Evolutionary conservation across 371 early-diverging fungal species (phyloP).

Genomic region (Cladochytrium tenue): DNA sequence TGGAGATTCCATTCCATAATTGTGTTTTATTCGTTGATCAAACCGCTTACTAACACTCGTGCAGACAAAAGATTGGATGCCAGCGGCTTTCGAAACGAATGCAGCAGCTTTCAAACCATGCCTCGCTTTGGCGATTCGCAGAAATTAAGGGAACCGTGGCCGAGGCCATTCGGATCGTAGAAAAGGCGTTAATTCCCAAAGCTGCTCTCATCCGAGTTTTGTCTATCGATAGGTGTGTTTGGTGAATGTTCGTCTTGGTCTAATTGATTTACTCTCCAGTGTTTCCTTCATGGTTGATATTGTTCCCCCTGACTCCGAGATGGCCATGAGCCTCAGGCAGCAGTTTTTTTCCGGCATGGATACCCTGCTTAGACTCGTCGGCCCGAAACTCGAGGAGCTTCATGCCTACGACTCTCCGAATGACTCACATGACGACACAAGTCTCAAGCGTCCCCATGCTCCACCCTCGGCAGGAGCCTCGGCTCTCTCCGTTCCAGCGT

Average conservation of each 20-base stretch:
- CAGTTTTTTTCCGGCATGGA: slow-evolving; percentile 12
- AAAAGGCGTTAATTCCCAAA: slow-evolving; percentile 7
- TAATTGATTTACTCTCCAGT: neutral
- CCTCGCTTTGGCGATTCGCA: slow-evolving; percentile 5
- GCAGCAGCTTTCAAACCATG: slow-evolving; percentile 10
- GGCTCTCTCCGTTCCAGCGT: neutral
- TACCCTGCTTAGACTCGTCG: slow-evolving; percentile 6
- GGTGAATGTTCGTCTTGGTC: neutral
- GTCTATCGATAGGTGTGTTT: slow-evolving; percentile 9
- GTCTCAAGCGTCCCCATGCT: neutral
- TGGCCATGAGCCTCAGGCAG: neutral
- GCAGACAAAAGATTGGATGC: slow-evolving; percentile 2
- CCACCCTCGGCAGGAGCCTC: slow-evolving; percentile 2
- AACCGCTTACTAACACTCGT: slow-evolving; percentile 1
- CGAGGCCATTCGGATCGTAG: neutral
- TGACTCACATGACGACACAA: neutral
- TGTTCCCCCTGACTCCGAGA: neutral
- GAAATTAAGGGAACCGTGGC: slow-evolving; percentile 3
- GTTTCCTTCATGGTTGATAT: slow-evolving; percentile 4
- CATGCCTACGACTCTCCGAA: slow-evolving; percentile 9
- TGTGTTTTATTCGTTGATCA: neutral
- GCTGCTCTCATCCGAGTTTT: slow-evolving; percentile 10
- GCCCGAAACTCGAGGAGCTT: slow-evolving; percentile 12
- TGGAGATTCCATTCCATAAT: neutral
- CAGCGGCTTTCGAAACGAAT: slow-evolving; percentile 1